A percentile compares a stretch with the other conserved stretches of the same genome.
These are phyloP conservation scores for Talaromyces islandicus DNA, from an alignment of 2,329 filamentous ascomycete species.

Conservation along the genomic window DNA sequence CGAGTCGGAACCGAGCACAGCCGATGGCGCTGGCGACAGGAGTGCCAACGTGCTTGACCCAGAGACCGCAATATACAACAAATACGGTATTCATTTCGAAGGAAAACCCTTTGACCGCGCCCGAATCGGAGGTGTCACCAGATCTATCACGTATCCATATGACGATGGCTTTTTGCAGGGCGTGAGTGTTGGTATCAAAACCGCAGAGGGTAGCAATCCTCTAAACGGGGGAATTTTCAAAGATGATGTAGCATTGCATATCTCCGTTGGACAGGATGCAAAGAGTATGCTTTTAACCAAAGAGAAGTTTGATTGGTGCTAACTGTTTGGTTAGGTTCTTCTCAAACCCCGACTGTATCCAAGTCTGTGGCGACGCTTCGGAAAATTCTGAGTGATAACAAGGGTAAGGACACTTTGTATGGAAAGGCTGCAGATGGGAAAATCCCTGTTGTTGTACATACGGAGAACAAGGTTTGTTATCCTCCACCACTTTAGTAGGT, in stretches of 20 bases:
- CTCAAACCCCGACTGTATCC: constrained; percentile 24
- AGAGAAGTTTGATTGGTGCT: not conserved
- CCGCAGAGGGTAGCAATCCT: constrained; percentile 43
- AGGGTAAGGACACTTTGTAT: constrained; percentile 32
- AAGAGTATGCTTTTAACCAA: constrained; percentile 17
- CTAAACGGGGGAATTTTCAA: constrained; percentile 47
- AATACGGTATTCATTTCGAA: constrained; percentile 42
- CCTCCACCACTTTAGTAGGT: not conserved
- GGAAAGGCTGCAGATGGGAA: constrained; percentile 29
- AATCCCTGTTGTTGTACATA: constrained; percentile 38
- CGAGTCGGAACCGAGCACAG: constrained; percentile 47
- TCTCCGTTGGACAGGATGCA: constrained; percentile 31
- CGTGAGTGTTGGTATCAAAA: constrained; percentile 55
- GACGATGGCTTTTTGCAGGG: constrained; percentile 48
- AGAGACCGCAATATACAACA: constrained; percentile 29
- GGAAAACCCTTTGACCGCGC: constrained; percentile 52
- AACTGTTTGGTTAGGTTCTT: constrained; percentile 1
- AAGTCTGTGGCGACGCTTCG: constrained; percentile 27
- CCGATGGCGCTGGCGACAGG: constrained; percentile 46
- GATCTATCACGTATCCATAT: constrained; percentile 52
- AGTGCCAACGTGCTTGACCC: constrained; percentile 45
- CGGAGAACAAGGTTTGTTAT: constrained; percentile 22
- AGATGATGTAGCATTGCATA: constrained; percentile 52
- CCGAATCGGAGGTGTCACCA: constrained; percentile 53
- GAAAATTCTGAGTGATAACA: constrained; percentile 29